A percentile compares a stretch with the other conserved stretches of the same genome.
Conservation (phyloP, 164 flowering plant species). For the Chimonanthus praecox region DNA sequence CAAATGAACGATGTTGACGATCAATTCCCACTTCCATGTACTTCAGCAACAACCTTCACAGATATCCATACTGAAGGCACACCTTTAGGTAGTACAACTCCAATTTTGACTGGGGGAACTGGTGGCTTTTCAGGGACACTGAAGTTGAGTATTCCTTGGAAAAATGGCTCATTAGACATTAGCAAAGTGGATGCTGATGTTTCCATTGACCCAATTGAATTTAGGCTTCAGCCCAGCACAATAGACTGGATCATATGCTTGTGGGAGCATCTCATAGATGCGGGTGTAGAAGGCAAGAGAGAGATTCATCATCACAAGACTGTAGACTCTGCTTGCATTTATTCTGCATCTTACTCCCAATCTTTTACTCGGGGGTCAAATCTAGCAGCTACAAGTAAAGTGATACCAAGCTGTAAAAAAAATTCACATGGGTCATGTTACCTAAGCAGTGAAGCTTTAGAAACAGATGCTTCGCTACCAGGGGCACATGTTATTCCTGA, state of each 20-base stretch:
- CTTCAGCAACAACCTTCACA: constrained; percentile 22
- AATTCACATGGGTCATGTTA: constrained; percentile 17
- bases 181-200: constrained; percentile 71
- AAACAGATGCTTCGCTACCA: constrained; percentile 35
- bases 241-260: constrained; percentile 52
- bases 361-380: constrained; percentile 33
- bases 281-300: constrained; percentile 22
- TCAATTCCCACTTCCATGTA: constrained; percentile 19
- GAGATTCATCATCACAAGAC: constrained; percentile 14
- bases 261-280: constrained; percentile 38
- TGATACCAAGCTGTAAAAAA: constrained; percentile 18
- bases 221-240: constrained; percentile 62
- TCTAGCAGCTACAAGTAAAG: constrained; percentile 19
- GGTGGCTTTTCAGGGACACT: constrained; percentile 83
- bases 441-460: constrained; percentile 23
- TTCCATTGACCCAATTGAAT: constrained; percentile 53
- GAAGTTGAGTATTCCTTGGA: constrained; percentile 84
- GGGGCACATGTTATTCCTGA: constrained; percentile 66
- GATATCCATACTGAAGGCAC: constrained; percentile 24
- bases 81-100: constrained; percentile 30
- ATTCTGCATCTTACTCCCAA: constrained; percentile 30
- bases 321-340: constrained; percentile 27
- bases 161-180: constrained; percentile 80
- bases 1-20: constrained; percentile 40
- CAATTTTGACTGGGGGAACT: constrained; percentile 55